These are phyloP conservation scores for Leucoagaricus sp. DNA, from an alignment of 1,284 basidiomycete genomes.

Conservation along the genomic window DNA sequence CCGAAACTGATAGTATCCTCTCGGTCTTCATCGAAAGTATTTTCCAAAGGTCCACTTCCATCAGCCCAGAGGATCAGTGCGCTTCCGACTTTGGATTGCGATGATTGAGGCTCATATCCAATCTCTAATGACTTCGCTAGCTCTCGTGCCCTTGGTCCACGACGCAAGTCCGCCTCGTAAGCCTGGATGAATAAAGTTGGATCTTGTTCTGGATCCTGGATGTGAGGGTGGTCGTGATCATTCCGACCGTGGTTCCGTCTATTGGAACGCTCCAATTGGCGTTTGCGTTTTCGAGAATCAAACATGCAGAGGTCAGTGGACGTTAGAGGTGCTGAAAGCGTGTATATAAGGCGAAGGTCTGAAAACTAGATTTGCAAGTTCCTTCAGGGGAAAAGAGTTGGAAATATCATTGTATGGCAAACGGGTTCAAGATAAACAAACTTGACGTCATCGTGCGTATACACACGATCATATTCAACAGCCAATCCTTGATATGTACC, in stretches of 20 bases:
- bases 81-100: conserved; percentile 36
- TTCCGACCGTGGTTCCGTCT: conserved; percentile 6
- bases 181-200: conserved; percentile 57
- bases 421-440: too few species aligned
- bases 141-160: conserved; percentile 43
- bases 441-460: too few species aligned
- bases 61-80: conserved; percentile 49
- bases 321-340: background rate
- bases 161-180: conserved; percentile 65
- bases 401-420: too few species aligned
- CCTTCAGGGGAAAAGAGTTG: too few species aligned
- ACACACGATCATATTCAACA: too few species aligned
- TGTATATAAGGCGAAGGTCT: background rate
- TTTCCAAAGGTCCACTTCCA: background rate
- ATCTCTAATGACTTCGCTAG: conserved; percentile 52
- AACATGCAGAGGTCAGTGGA: conserved; percentile 18
- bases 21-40: conserved; percentile 12
- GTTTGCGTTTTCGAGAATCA: conserved; percentile 25
- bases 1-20: conserved; percentile 12
- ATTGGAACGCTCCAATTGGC: conserved; percentile 15
- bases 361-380: too few species aligned
- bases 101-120: conserved; percentile 13
- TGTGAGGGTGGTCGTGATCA: conserved; percentile 6
- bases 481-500: too few species aligned
- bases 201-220: conserved; percentile 23